Conservation (phyloP, 2,329 filamentous ascomycete species). For the Zymoseptoria crescenta region DNA sequence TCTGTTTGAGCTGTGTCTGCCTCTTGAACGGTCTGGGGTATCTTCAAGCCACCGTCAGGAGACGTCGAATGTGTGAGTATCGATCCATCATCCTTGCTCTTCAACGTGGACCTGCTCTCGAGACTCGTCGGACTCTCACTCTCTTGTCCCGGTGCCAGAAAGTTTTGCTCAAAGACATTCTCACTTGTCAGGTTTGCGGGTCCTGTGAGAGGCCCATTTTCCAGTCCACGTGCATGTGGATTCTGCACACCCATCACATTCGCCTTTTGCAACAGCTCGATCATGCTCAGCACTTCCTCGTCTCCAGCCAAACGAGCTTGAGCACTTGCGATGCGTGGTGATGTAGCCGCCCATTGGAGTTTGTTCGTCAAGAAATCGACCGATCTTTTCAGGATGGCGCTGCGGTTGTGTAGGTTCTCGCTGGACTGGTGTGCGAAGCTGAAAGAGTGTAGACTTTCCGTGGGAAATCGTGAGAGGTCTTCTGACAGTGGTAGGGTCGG, state of each 20-base stretch:
- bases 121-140: constrained; percentile 38
- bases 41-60: background rate
- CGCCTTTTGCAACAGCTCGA: constrained; percentile 76
- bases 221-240: constrained; percentile 52
- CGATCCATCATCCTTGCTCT: background rate
- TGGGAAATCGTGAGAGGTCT: constrained; percentile 85
- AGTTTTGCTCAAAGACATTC: constrained; percentile 81
- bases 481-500: constrained; percentile 67
- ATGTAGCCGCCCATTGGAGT: constrained; percentile 69
- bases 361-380: constrained; percentile 96
- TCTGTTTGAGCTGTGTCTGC: background rate
- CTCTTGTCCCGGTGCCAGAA: constrained; percentile 37
- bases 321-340: constrained; percentile 69
- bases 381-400: constrained; percentile 86
- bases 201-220: constrained; percentile 62
- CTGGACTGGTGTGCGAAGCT: constrained; percentile 87
- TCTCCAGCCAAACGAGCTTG: constrained; percentile 78
- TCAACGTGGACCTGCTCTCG: constrained; percentile 1
- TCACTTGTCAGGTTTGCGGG: constrained; percentile 64
- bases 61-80: background rate
- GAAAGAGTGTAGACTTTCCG: constrained; percentile 94
- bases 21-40: background rate
- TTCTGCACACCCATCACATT: constrained; percentile 55
- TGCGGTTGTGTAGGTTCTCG: constrained; percentile 81
- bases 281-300: constrained; percentile 79